Evolutionary conservation across 345 rosid genomes (phyloP), one percentile per base, ranked within the genome.

Genomic region (Salix purpurea): DNA sequence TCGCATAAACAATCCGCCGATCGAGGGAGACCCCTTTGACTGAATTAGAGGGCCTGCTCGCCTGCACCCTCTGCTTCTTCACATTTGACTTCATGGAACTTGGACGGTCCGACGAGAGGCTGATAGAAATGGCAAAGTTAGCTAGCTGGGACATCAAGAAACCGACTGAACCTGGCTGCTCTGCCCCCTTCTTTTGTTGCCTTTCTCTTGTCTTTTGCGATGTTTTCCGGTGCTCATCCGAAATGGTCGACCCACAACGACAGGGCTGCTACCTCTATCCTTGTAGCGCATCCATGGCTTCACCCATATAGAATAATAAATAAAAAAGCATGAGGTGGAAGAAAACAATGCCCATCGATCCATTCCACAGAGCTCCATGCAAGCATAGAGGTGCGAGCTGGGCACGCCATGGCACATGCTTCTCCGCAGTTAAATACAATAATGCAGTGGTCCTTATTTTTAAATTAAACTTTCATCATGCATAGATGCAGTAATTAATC

Each of bases 341-440:
- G 9, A 19, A 52, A 52, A 52, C 14, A 32, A 65, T 21, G 28
- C 1, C 44, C 46, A 11, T 42, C 44, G 11, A 40, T 40, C 44
- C 48, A 77, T 32, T 65, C 71, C 80, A 72, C 80, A 73, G 6
- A 62, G 68, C 80, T 73, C 84, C 75, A 81, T 73, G 8, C 23
- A 52, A 6, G 78, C 80, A 77, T 81, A 62, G 83, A 73, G 77
- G 74, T 21, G 77, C 48, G 84, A 52, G 84, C 80, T 56, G 3
- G n/a, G 13, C 77, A 74, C 71, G 52, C 40, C 77, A 48, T n/a
- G 19, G 69, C 83, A 80, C 83, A 76, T 76, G 79, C 83, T 32
- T 54, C 48, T 40, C 54, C 50, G 14, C 14, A 12, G 18, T 12
- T 46, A 46, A 46, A 46, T 14, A 46, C 18, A 46, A 15, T 46